Conservation (phyloP, 495 filamentous ascomycete species). For the Hypomontagnella monticulosa region DNA sequence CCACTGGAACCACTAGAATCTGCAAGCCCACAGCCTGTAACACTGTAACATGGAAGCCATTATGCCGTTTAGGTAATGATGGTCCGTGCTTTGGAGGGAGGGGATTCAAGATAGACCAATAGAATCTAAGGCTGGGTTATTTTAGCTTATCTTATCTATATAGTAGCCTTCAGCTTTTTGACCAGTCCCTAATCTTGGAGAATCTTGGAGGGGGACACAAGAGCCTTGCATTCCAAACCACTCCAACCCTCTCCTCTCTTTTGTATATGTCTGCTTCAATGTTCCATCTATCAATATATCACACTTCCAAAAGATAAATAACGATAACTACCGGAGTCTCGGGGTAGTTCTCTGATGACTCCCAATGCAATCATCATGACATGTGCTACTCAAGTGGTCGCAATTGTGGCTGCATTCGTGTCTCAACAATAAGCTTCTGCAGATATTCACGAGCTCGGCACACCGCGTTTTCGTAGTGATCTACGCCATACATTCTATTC, state of each 20-base stretch:
- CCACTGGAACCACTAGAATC: background rate
- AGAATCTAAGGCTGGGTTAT: background rate
- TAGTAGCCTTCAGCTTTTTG: no score
- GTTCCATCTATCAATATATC: background rate
- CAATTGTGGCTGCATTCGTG: constrained; percentile 6
- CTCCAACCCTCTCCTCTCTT: background rate
- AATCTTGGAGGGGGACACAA: no score
- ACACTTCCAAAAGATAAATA: background rate
- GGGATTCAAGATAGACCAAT: background rate
- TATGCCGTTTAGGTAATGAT: background rate
- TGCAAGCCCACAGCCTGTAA: background rate
- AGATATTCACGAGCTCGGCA: constrained; percentile 28
- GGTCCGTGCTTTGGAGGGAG: constrained; percentile 2
- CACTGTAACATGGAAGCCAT: background rate
- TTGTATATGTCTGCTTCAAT: background rate
- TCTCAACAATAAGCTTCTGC: constrained; percentile 19
- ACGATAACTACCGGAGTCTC: background rate
- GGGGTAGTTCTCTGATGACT: constrained; percentile 2
- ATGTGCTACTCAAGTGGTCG: constrained; percentile 1
- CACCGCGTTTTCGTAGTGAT: constrained; percentile 42
- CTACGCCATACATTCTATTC: constrained; percentile 8
- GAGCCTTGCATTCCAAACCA: background rate
- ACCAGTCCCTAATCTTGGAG: no score
- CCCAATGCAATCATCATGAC: constrained; percentile 1
- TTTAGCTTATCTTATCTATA: constrained; percentile 24